These are phyloP conservation scores for Cenchrus purpureus DNA, from an alignment of 176 grass and related monocot genomes.

Conservation along the genomic window DNA sequence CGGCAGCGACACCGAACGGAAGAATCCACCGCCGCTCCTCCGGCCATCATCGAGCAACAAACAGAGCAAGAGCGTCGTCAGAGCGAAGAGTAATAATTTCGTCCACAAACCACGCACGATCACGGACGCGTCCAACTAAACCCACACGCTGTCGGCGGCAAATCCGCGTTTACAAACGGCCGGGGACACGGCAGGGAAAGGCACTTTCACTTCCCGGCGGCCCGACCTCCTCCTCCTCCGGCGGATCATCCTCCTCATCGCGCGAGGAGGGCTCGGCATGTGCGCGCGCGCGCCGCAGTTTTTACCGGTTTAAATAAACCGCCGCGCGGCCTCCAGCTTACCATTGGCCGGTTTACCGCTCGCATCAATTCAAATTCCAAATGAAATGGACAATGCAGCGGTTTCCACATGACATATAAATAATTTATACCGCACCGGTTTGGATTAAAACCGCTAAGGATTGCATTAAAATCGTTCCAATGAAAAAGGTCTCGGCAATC, in stretches of 20 bases:
- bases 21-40: neutral
- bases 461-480: no score
- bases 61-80: neutral
- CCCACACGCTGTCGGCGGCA: constrained; percentile 19
- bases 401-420: no score
- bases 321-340: no score
- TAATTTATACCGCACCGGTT: no score
- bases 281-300: neutral
- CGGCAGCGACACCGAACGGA: neutral
- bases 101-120: constrained; percentile 25
- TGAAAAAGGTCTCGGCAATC: no score
- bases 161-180: constrained; percentile 9
- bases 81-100: constrained; percentile 18
- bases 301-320: no score
- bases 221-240: neutral
- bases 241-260: neutral
- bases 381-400: no score
- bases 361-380: no score
- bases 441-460: no score
- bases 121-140: constrained; percentile 20
- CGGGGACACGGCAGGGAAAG: neutral
- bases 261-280: constrained; percentile 15
- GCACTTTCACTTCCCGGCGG: constrained; percentile 34
- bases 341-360: no score
- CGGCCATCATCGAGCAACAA: constrained; percentile 19